Percentiles rank a stretch among this genome's conserved stretches.
Evolutionary conservation across 192 early-diverging fungal species (phyloP).

Genomic region (Phycomyces blakesleeanus): DNA sequence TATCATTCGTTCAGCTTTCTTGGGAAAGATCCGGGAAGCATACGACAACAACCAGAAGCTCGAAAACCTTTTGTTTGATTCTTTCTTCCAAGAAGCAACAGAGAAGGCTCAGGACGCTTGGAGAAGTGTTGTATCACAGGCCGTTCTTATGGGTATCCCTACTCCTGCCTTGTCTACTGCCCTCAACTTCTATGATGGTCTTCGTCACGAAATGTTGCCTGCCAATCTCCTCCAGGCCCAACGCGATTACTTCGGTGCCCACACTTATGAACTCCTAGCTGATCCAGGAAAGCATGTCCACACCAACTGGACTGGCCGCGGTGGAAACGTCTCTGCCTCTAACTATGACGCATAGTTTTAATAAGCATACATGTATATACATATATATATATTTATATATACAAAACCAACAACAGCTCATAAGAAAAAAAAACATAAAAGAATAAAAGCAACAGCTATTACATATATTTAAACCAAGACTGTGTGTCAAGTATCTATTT

Average conservation of each 20-base stretch:
- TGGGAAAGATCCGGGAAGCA: conserved; percentile 95
- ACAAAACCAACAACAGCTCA: too few species aligned
- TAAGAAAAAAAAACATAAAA: too few species aligned
- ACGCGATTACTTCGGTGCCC: conserved; percentile 99
- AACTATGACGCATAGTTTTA: conserved; percentile 51
- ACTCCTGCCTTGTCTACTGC: conserved; percentile 88
- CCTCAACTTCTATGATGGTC: conserved; percentile 96
- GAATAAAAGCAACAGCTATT: too few species aligned
- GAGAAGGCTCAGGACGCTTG: conserved; percentile 78
- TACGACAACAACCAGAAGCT: conserved; percentile 85
- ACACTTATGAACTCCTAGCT: conserved; percentile 87
- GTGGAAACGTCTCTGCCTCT: conserved; percentile 61
- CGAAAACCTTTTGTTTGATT: conserved; percentile 90
- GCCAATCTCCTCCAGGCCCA: conserved; percentile 97
- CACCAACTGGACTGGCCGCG: conserved; percentile 98
- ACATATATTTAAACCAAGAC: too few species aligned
- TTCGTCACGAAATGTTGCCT: conserved; percentile 82
- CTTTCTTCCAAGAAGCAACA: conserved; percentile 94
- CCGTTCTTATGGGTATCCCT: conserved; percentile 82
- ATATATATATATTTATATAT: too few species aligned
- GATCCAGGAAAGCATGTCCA: conserved; percentile 65
- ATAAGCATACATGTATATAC: too few species aligned
- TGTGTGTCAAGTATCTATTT: too few species aligned
- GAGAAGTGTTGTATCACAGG: conserved; percentile 83
- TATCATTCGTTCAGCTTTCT: conserved; percentile 96